Conservation (phyloP, 2,329 filamentous ascomycete species). For the Ceratocystis alfenasii region DNA sequence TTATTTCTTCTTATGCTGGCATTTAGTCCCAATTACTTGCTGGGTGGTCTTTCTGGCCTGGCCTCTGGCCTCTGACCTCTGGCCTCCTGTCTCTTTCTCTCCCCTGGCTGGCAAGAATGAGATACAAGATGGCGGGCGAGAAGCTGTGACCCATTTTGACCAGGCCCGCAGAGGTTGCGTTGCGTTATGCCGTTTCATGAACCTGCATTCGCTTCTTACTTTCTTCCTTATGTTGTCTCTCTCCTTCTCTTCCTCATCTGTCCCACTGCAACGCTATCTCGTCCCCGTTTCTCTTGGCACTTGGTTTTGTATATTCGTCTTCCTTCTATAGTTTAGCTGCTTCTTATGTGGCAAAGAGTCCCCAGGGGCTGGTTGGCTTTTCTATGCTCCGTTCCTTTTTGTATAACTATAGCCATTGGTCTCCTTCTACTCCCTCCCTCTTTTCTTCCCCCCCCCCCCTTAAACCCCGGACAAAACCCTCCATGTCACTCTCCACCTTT, state of each 20-base stretch:
- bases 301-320: conserved; percentile 1
- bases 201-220: conserved; percentile 2
- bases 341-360: conserved; percentile 10
- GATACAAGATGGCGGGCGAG: background rate
- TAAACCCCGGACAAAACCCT: background rate
- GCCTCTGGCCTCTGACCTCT: background rate
- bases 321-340: conserved; percentile 3
- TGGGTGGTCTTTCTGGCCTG: too few relatives aligned
- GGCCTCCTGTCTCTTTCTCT: background rate
- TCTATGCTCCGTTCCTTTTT: background rate
- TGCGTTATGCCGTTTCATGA: conserved; percentile 9
- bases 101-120: background rate
- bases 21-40: background rate
- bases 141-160: background rate
- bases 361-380: background rate
- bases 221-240: background rate
- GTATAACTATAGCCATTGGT: background rate
- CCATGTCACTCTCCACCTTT: too few relatives aligned
- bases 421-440: background rate
- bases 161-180: background rate
- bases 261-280: conserved; percentile 3
- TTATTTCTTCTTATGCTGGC: background rate
- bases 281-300: conserved; percentile 7
- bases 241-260: background rate
- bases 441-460: background rate